Base-by-base conservation (phyloP, 495 filamentous ascomycete genomes). In the Cercophora scortea region DNA sequence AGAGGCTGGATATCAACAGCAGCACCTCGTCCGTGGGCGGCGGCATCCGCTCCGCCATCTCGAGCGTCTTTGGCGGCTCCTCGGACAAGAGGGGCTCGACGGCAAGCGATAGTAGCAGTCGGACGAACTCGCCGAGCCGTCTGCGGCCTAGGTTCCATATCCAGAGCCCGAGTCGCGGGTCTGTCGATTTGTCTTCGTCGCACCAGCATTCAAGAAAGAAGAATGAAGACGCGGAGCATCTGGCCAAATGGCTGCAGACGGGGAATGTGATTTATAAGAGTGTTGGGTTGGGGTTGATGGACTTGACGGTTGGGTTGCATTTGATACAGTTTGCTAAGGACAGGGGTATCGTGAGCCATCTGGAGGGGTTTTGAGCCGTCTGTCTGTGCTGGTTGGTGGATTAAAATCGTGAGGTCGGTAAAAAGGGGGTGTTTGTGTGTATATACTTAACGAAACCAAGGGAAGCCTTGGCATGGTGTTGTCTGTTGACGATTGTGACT, bases 201-300 rank as follows among this genome's bases (percentile, higher is more conserved):
- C 19, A 56, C 56, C 1, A 66, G 61, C 38, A 47, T 61, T 42
- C 52, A 47, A 15, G n/a, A 44, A 43, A 53, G 64, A 68, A 45
- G 56, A 56, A 39, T 68, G 72, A 44, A 66, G 71, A 63, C 32
- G 76, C 85, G 42, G 71, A 80, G 38, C 78, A 79, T 18, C 60
- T 90, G 64, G 71, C 74, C 46, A 75, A 82, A 17, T 93, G 90
- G 88, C 65, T 95, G 53, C 73, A 83, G 50, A 76, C 69, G 18
- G 92, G 92, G 2, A 96, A 94, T 69, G 88, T 95, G 35, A 82
- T 93, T 18, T 93, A 88, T 61, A 92, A 92, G 73, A 84, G 81
- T 59, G 88, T 93, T 8, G 88, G 88, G 1, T 57, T 90, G 42
- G 88, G 86, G 0, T 58, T 90, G 56, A 91, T 93, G 88, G 88